Base-by-base conservation (phyloP, 192 early-diverging fungal genomes). In the Mortierella alpina region DNA sequence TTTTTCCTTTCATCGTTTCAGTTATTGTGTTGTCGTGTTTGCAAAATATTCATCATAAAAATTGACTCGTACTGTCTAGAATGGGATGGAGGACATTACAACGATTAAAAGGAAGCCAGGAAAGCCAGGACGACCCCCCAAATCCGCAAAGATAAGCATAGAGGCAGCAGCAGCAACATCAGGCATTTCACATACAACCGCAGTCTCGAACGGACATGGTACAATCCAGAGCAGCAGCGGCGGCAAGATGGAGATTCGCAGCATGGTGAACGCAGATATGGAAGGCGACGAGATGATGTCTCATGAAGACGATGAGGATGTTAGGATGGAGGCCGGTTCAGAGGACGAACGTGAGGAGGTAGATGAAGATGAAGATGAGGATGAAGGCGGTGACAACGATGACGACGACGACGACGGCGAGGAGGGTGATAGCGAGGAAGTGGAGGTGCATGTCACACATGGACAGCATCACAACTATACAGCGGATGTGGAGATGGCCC, bases 211-310 rank as follows among this genome's bases (percentile, higher is more conserved):
- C 31, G 42, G 31, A 22, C 11, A 22, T 20, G 14, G 56, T 11
- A 14, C n/a, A 39, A 22, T 49, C 31, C 31, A 2, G 31, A 18
- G 59, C 54, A 15, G 55, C 46, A 55, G 61, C 70, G 59, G 70
- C 75, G 54, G 22, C 22, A 73, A 74, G 58, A 74, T 74, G 72
- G 72, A 46, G 15, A 74, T 74, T 31, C 63, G 53, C 41, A 10
- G 31, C 15, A 59, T 73, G 63, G 63, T 73, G 10, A 65, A 65
- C 17, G 71, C 45, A 17, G 71, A 73, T 42, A 48, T 31, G 11
- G 71, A 73, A 15, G 65, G 51, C 54, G 70, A 63, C 14, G 61
- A 70, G 7, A 39, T 66, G 51, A 55, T 52, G 11, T 66, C 64
- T 20, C 64, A 55, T 47, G 66, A 68, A n/a, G 66, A 67, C 13